Evolutionary conservation across 2,329 filamentous ascomycete species (phyloP), one percentile per base, ranked within the genome.

Genomic region (Penicillium brasilianum): DNA sequence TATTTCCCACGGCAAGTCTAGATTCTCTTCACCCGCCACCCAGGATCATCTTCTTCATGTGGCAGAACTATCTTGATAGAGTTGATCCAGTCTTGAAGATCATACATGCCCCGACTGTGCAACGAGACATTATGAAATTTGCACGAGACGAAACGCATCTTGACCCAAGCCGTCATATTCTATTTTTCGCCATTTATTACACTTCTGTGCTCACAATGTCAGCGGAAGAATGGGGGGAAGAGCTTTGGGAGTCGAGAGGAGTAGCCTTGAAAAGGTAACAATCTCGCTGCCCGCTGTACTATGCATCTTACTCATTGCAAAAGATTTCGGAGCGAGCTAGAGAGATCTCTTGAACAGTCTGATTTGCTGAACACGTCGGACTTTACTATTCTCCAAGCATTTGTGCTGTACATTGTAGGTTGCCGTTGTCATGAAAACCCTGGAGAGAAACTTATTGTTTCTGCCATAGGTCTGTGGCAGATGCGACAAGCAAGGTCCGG

Each of bases 71-170:
- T 25, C 49, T 51, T 10, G 49, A 36, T 5, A 32, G 28, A 9
- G 20, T 51, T 20, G 49, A 51, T 36, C 49, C 49, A 8, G 30
- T 51, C 30, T 28, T 51, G 30, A 51, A 51, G n/a, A 20, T 51
- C 20, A 36, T 36, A n/a, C 49, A 51, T 22, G 10, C 32, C 14
- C 49, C 49, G 30, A 51, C 49, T 3, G 49, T 51, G n/a, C 49
- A 51, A 22, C n/a, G 30, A 4, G 11, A 51, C 14, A 34, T 51
- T 6, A n/a, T 36, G 30, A 20, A 3, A 14, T 8, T 51, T 51
- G 2, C 22, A 51, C n/a, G 49, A 34, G 49, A 36, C 10, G 20
- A 25, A 3, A 20, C n/a, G 9, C 9, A 13, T 7, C n/a, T 34
- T 20, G n/a, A 36, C 16, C 1, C 16, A 28, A 8, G 30, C 8